These are phyloP conservation scores for Podaxis sp. DNA, from an alignment of 768 basidiomycete genomes.

Conservation along the genomic window DNA sequence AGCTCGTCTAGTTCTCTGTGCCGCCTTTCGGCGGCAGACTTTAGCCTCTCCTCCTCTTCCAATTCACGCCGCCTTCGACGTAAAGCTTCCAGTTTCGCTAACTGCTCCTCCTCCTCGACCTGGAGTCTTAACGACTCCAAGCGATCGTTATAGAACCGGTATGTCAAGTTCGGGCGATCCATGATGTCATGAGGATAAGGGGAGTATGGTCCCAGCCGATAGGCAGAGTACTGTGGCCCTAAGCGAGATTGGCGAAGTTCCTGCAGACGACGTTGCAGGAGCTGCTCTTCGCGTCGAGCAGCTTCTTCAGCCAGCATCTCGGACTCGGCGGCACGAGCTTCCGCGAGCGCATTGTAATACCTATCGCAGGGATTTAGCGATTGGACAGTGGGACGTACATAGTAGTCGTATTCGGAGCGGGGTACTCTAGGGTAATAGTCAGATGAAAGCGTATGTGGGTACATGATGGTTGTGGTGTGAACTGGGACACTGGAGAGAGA, in stretches of 20 bases:
- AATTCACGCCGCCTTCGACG: background rate
- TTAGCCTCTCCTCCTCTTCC: background rate
- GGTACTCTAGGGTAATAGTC: background rate
- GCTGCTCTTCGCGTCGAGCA: slow-evolving; percentile 29
- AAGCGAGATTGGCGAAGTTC: slow-evolving; percentile 16
- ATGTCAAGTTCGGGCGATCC: no score
- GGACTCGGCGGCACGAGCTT: slow-evolving; percentile 34
- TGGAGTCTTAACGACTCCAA: slow-evolving; percentile 4
- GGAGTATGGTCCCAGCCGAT: slow-evolving; percentile 17
- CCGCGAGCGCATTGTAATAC: slow-evolving; percentile 35
- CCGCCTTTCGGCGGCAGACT: background rate
- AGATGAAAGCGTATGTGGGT: background rate
- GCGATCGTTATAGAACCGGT: background rate
- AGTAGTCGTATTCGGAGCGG: background rate
- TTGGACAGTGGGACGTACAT: background rate
- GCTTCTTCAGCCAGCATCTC: slow-evolving; percentile 35
- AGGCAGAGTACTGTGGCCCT: background rate
- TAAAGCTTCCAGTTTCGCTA: background rate
- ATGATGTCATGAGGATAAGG: background rate
- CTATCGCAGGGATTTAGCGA: slow-evolving; percentile 27
- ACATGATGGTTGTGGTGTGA: background rate
- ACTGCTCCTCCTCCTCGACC: slow-evolving; percentile 4
- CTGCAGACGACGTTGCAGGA: slow-evolving; percentile 24
- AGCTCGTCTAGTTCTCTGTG: background rate
- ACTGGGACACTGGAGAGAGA: background rate